Evolutionary conservation across 345 rosid genomes (phyloP).

Genomic region (Mercurialis annua): DNA sequence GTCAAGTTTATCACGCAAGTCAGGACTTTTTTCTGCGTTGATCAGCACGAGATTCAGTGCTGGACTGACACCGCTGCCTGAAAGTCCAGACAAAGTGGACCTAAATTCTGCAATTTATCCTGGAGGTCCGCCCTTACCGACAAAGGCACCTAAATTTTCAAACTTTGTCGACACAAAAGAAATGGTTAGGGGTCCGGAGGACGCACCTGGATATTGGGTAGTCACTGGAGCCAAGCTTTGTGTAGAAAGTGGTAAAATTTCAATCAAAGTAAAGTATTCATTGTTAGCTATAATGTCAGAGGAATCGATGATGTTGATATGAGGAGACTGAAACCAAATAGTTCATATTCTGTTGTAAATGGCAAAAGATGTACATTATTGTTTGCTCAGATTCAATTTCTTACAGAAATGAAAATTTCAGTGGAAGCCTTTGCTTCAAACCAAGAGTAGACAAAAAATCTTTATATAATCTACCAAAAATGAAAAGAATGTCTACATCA

Average conservation of each 20-base stretch:
- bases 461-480: too few relatives aligned
- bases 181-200: conserved; percentile 86
- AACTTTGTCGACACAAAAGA: conserved; percentile 86
- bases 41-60: conserved; percentile 64
- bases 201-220: conserved; percentile 92
- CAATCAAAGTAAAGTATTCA: conserved; percentile 76
- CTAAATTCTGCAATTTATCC: conserved; percentile 88
- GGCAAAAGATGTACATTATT: conserved; percentile 11
- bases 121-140: conserved; percentile 63
- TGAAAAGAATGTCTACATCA: background rate
- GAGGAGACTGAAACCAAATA: conserved; percentile 14
- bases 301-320: conserved; percentile 59
- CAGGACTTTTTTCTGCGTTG: conserved; percentile 73
- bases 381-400: background rate
- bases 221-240: conserved; percentile 90
- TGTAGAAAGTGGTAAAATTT: conserved; percentile 69
- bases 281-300: conserved; percentile 73
- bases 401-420: conserved; percentile 1
- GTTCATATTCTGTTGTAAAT: conserved; percentile 26
- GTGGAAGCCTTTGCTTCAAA: background rate
- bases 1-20: conserved; percentile 56
- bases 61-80: conserved; percentile 39
- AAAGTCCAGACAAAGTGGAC: conserved; percentile 52
- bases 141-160: conserved; percentile 55
- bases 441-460: background rate